These are phyloP conservation scores for Aspergillus sp. DNA, from an alignment of 2,329 filamentous ascomycete genomes.

Conservation along the genomic window DNA sequence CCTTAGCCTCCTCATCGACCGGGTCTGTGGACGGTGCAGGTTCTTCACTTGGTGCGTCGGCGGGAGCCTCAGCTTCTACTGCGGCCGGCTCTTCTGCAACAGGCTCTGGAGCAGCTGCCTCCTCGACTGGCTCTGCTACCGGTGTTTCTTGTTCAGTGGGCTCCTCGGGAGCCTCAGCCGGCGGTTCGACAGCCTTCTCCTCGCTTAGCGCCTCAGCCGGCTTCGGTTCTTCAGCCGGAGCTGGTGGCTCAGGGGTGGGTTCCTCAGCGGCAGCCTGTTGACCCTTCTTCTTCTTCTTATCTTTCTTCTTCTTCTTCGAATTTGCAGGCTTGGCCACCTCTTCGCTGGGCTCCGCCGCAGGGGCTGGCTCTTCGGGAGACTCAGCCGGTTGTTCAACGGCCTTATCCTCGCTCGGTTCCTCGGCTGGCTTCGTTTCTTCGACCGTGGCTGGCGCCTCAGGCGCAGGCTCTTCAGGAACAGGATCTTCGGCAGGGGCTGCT, in stretches of 20 bases:
- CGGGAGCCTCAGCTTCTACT: not conserved
- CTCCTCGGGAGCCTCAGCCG: not conserved
- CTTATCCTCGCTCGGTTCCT: too few relatives aligned
- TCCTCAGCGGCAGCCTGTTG: slow-evolving; percentile 6
- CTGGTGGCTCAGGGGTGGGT: slow-evolving; percentile 11
- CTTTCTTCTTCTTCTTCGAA: not conserved
- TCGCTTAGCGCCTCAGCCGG: not conserved
- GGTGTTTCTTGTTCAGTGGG: slow-evolving; percentile 9
- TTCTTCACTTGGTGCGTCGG: not conserved
- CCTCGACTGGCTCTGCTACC: not conserved
- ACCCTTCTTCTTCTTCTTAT: not conserved
- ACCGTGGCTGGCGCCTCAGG: not conserved
- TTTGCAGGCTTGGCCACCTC: not conserved
- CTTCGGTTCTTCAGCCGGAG: not conserved
- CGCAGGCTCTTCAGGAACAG: too few relatives aligned
- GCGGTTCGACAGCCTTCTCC: not conserved
- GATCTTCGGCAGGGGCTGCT: slow-evolving; percentile 1
- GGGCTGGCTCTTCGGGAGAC: not conserved
- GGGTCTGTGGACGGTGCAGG: slow-evolving; percentile 13
- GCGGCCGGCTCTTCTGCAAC: not conserved
- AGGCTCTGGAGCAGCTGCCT: not conserved
- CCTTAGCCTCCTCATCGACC: slow-evolving; percentile 15
- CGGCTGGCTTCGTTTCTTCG: not conserved
- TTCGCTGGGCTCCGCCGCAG: too few relatives aligned
- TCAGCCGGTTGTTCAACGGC: too few relatives aligned